Conservation (phyloP, 2,329 filamentous ascomycete genomes). For the Beauveria medogensis region DNA sequence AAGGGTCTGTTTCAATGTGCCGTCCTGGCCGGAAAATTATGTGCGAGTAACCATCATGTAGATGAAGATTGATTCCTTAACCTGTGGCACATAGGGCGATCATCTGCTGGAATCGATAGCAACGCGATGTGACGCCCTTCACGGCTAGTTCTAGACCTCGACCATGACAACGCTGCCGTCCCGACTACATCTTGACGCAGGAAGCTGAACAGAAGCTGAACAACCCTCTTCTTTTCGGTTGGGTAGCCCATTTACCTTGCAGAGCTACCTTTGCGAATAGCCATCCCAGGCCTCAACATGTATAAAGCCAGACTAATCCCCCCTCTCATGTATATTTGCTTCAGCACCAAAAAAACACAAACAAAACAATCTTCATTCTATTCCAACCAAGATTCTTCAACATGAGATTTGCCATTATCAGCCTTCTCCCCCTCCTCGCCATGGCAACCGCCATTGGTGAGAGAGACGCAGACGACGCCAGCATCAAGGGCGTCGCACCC, state of each 20-base stretch:
- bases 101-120: background rate
- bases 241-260: background rate
- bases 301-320: background rate
- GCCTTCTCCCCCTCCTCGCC: too few species aligned
- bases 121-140: background rate
- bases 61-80: too few species aligned
- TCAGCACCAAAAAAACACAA: too few species aligned
- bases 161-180: background rate
- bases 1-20: too few species aligned
- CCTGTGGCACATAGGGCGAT: background rate
- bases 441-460: too few species aligned
- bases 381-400: too few species aligned
- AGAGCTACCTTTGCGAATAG: background rate
- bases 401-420: too few species aligned
- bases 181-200: conserved; percentile 3
- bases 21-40: background rate
- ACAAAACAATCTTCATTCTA: background rate
- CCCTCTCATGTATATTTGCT: background rate
- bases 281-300: background rate
- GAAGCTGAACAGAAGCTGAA: conserved; percentile 5
- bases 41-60: too few species aligned
- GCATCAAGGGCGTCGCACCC: too few species aligned
- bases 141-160: background rate
- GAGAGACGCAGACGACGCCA: too few species aligned
- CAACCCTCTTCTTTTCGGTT: background rate